These are phyloP conservation scores for Hippophae tibetana DNA, from an alignment of 306 rosid genomes.

Conservation along the genomic window DNA sequence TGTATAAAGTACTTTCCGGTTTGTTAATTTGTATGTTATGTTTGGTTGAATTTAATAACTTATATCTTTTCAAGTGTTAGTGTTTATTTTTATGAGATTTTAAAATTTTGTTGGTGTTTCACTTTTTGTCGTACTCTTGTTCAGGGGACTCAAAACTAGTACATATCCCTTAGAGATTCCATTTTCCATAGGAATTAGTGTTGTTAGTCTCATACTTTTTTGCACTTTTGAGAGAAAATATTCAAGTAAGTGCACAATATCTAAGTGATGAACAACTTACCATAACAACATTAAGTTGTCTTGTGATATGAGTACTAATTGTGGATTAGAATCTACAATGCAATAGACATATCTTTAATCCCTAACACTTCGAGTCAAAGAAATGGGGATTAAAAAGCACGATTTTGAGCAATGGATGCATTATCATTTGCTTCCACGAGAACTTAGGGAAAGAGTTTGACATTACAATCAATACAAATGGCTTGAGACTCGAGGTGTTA, in stretches of 20 bases:
- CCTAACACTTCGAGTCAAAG: constrained; percentile 42
- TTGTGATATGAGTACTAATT: neutral
- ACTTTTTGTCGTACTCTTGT: constrained; percentile 73
- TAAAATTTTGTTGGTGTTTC: constrained; percentile 16
- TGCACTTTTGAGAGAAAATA: constrained; percentile 83
- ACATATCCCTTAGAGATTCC: constrained; percentile 60
- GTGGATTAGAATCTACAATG: neutral
- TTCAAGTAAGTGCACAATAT: constrained; percentile 47
- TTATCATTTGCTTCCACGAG: constrained; percentile 50
- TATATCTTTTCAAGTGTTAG: neutral
- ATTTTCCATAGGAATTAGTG: constrained; percentile 69
- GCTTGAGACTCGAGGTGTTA: constrained; percentile 52
- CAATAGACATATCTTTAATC: constrained; percentile 50
- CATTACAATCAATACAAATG: constrained; percentile 53
- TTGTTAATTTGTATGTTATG: too few relatives aligned
- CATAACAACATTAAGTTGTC: neutral
- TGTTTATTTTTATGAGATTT: neutral
- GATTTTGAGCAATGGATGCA: constrained; percentile 65
- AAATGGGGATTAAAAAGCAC: constrained; percentile 50
- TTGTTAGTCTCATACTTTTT: constrained; percentile 65
- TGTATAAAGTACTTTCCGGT: too few relatives aligned
- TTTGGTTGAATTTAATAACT: too few relatives aligned
- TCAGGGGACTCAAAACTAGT: constrained; percentile 78
- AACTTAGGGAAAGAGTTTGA: constrained; percentile 40
- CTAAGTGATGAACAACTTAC: neutral